Evolutionary conservation across 2,329 filamentous ascomycete species (phyloP), one percentile per base, ranked within the genome.

Genomic region (Herpotrichia juniperi): DNA sequence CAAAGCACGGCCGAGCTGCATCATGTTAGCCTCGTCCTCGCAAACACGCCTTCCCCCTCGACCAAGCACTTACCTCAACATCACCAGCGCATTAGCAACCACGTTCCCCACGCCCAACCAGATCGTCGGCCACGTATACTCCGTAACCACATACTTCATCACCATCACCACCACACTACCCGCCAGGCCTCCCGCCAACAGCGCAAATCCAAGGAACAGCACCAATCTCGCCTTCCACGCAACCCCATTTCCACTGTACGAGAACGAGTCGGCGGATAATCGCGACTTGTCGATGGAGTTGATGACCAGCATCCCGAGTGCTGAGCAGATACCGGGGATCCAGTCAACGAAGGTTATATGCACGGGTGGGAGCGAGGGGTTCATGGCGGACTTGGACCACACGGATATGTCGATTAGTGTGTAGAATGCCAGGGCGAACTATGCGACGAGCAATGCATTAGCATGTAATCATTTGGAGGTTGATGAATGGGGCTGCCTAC

Each of bases 351-450:
- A 88, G 71, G 83, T 87, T 67, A 89, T 80, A 73, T 88, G 84
- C 17, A 86, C 80, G 47, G 64, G 28, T 12, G 70, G 70, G 53
- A 79, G 72, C 45, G 83, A 83, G 56, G 81, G 83, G 71, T 88
- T 88, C 65, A 79, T 79, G 48, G 77, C 64, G 52, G 84, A 86
- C 62, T 83, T 83, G 46, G 85, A 87, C 75, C 80, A 88, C 51
- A 84, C 79, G 16, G 85, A 81, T 54, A 85, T 83, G 63, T 89
- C 86, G 73, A 89, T 80, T 60, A 89, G 81, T 72, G 86, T 82
- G 80, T 87, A 89, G 76, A 89, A 85, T 11, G 86, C 86, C 48
- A 88, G 78, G 28, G 86, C 84, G 75, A 89, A 89, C 87, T 89
- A 19, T n/a, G n/a, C n/a, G n/a, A n/a, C n/a, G n/a, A n/a, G 34